A percentile compares a stretch with the other conserved stretches of the same genome.
Conservation (phyloP, 352 stramenopile genomes). For the Globisporangium recalcitrans region DNA sequence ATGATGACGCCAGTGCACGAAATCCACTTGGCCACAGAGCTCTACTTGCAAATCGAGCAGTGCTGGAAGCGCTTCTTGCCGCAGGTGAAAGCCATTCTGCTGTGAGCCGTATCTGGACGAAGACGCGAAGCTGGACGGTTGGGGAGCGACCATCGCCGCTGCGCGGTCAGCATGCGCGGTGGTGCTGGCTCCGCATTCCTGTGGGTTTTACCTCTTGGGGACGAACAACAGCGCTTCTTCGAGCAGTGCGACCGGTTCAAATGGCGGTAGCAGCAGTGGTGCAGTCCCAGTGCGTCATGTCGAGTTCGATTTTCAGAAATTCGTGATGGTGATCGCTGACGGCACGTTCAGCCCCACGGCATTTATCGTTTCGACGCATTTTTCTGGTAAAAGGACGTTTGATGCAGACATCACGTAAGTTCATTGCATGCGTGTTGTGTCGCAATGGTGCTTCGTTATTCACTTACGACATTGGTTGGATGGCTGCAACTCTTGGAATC, state of each 20-base stretch:
- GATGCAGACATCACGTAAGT: slow-evolving; percentile 39
- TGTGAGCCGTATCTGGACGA: slow-evolving; percentile 43
- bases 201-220: slow-evolving; percentile 51
- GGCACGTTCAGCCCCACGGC: slow-evolving; percentile 41
- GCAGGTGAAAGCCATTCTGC: slow-evolving; percentile 52
- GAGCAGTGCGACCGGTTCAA: not conserved
- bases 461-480: not conserved
- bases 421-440: not conserved
- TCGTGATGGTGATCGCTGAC: slow-evolving; percentile 41
- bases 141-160: slow-evolving; percentile 18
- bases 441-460: not conserved
- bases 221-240: slow-evolving; percentile 13
- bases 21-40: slow-evolving; percentile 25
- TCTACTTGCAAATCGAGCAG: slow-evolving; percentile 36
- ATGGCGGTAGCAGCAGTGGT: slow-evolving; percentile 1
- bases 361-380: slow-evolving; percentile 40
- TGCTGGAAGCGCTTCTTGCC: slow-evolving; percentile 58
- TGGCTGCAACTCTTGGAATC: not conserved
- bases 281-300: slow-evolving; percentile 39
- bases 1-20: slow-evolving; percentile 41
- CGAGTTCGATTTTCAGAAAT: slow-evolving; percentile 56
- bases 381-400: slow-evolving; percentile 31
- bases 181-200: slow-evolving; percentile 32
- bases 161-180: slow-evolving; percentile 28
- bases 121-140: slow-evolving; percentile 39